phyloP scores from a whole-genome alignment of 2,329 filamentous ascomycete species.

The Teratosphaeria destructans region DNA sequence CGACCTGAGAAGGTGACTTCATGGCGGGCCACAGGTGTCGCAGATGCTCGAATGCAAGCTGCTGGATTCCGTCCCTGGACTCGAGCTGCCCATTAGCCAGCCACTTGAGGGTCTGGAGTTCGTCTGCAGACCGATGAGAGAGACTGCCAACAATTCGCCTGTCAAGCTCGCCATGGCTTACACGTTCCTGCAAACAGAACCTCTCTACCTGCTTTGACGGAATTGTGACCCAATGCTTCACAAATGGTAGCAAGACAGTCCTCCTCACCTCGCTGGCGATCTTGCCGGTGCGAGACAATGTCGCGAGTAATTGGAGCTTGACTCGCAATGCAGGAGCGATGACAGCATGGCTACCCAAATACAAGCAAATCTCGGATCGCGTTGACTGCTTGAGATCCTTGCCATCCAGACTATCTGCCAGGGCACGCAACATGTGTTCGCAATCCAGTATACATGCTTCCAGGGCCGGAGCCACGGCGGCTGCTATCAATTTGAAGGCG shows the following conservation, averaged over 20 bases:
- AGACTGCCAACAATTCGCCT: slow-evolving; percentile 43
- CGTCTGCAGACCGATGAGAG: slow-evolving; percentile 47
- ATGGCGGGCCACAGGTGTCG: slow-evolving; percentile 62
- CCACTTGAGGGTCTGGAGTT: slow-evolving; percentile 43
- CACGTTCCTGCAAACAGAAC: neutral
- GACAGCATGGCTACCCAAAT: slow-evolving; percentile 62
- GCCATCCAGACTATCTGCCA: slow-evolving; percentile 45
- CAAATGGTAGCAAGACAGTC: slow-evolving; percentile 62
- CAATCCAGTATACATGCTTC: slow-evolving; percentile 81
- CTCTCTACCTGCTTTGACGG: slow-evolving; percentile 38
- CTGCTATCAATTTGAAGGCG: slow-evolving; percentile 50
- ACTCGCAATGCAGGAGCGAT: slow-evolving; percentile 57
- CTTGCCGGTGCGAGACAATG: slow-evolving; percentile 63
- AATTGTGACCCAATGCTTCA: slow-evolving; percentile 58
- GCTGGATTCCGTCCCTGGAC: slow-evolving; percentile 43
- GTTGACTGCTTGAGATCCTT: slow-evolving; percentile 49
- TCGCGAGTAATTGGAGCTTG: slow-evolving; percentile 60
- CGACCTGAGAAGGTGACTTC: slow-evolving; percentile 52
- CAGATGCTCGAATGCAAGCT: slow-evolving; percentile 58
- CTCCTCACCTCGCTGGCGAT: slow-evolving; percentile 62
- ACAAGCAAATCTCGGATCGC: slow-evolving; percentile 56
- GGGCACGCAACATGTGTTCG: slow-evolving; percentile 54
- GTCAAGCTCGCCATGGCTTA: slow-evolving; percentile 30
- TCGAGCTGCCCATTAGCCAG: slow-evolving; percentile 37
- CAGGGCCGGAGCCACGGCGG: slow-evolving; percentile 60